These are phyloP conservation scores for Sporisorium scitamineum DNA, from an alignment of 1,284 basidiomycete species.

Conservation along the genomic window DNA sequence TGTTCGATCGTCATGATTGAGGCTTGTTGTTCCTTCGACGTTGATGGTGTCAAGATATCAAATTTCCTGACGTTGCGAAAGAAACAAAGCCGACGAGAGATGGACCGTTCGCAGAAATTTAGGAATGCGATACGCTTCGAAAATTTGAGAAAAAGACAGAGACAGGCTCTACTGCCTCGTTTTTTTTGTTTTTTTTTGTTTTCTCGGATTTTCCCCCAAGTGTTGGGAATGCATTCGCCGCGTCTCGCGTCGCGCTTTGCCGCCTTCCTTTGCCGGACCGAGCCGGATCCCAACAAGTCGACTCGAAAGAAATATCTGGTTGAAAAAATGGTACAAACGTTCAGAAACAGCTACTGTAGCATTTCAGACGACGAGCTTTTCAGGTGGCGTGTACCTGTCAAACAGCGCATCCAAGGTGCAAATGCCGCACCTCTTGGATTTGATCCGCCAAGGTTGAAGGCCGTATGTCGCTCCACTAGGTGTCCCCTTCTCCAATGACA, in stretches of 20 bases:
- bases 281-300: background rate
- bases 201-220: background rate
- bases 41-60: background rate
- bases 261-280: background rate
- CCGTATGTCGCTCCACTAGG: background rate
- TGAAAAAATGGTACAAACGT: too few species aligned
- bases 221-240: background rate
- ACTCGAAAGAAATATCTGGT: background rate
- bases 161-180: background rate
- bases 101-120: constrained; percentile 3
- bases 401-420: too few species aligned
- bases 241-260: background rate
- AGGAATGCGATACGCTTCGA: background rate
- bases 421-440: too few species aligned
- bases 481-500: background rate
- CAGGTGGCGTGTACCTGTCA: too few species aligned
- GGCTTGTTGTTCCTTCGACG: background rate
- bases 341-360: too few species aligned
- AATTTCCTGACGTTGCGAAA: background rate
- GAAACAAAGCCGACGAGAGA: background rate
- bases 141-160: background rate
- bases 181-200: background rate
- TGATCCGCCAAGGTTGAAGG: too few species aligned
- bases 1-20: constrained; percentile 35
- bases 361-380: too few species aligned